Evolutionary conservation across 331 rosid genomes (phyloP).

Genomic region (Phaseolus coccineus): DNA sequence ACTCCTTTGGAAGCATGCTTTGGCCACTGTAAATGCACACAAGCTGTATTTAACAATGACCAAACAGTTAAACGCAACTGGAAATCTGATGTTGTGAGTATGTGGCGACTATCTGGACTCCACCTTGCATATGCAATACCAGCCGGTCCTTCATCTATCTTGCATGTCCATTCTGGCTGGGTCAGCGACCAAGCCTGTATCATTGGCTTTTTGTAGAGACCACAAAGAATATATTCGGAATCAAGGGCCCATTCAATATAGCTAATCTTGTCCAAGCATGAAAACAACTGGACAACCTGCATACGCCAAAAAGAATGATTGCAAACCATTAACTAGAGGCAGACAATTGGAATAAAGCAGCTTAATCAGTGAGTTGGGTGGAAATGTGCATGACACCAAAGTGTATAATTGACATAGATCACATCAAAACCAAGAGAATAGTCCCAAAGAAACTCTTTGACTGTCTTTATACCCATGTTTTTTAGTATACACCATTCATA

Average conservation of each 20-base stretch:
- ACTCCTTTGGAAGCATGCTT: slow-evolving; percentile 95
- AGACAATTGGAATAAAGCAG: slow-evolving; percentile 19
- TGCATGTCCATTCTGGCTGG: slow-evolving; percentile 99
- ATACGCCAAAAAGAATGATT: slow-evolving; percentile 40
- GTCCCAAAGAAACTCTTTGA: slow-evolving; percentile 25
- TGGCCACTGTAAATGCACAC: slow-evolving; percentile 95
- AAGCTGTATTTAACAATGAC: slow-evolving; percentile 94
- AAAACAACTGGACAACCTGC: slow-evolving; percentile 98
- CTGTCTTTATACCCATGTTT: background rate
- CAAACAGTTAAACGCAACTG: slow-evolving; percentile 95
- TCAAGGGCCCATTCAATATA: slow-evolving; percentile 98
- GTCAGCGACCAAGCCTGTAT: slow-evolving; percentile 97
- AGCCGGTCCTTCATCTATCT: slow-evolving; percentile 98
- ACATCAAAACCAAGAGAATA: slow-evolving; percentile 10
- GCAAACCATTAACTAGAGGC: slow-evolving; percentile 29
- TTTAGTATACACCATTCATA: background rate
- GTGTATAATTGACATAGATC: slow-evolving; percentile 18
- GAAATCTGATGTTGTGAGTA: slow-evolving; percentile 92
- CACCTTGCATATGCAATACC: slow-evolving; percentile 97
- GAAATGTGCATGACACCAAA: background rate
- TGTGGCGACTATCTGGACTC: slow-evolving; percentile 99
- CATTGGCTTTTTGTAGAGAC: slow-evolving; percentile 89
- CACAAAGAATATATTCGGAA: slow-evolving; percentile 99
- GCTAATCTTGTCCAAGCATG: slow-evolving; percentile 98
- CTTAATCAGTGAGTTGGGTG: slow-evolving; percentile 25